phyloP scores from a whole-genome alignment of 306 rosid species.

The Canavalia gladiata region DNA sequence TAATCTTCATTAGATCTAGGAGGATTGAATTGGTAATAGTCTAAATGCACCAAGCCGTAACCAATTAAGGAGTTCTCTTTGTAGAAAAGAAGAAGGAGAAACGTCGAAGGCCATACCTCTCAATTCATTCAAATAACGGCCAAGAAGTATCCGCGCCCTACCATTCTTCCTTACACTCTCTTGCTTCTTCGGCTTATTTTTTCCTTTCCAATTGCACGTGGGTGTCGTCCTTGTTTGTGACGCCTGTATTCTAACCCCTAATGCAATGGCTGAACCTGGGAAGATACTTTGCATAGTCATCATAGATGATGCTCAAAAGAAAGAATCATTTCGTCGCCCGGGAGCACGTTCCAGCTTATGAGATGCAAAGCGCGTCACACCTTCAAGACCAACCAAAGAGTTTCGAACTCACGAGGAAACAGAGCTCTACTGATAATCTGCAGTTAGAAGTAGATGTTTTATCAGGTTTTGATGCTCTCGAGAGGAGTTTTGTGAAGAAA shows the following conservation, averaged over 20 bases:
- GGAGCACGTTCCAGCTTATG: slow-evolving; percentile 89
- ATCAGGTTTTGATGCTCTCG: slow-evolving; percentile 47
- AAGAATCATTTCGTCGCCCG: slow-evolving; percentile 78
- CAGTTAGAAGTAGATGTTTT: slow-evolving; percentile 55
- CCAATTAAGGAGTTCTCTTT: too few species aligned
- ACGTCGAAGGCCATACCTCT: slow-evolving; percentile 32
- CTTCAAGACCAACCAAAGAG: slow-evolving; percentile 91
- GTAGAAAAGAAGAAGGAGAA: background rate
- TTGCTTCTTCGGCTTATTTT: background rate
- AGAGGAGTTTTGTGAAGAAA: slow-evolving; percentile 47
- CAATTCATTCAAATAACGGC: slow-evolving; percentile 32
- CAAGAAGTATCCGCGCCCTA: background rate
- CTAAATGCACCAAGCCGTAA: too few species aligned
- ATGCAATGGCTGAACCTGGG: slow-evolving; percentile 46
- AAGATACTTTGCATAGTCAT: slow-evolving; percentile 77
- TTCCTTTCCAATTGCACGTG: background rate
- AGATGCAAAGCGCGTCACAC: slow-evolving; percentile 92
- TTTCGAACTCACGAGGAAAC: slow-evolving; percentile 70
- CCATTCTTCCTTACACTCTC: background rate
- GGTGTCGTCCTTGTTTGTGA: background rate
- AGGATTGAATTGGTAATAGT: too few species aligned
- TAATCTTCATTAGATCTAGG: too few species aligned
- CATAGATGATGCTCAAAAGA: slow-evolving; percentile 65
- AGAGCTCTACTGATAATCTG: slow-evolving; percentile 51
- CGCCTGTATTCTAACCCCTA: too few species aligned